Conservation (phyloP, 1,284 basidiomycete genomes). For the Trametes polyzona region DNA sequence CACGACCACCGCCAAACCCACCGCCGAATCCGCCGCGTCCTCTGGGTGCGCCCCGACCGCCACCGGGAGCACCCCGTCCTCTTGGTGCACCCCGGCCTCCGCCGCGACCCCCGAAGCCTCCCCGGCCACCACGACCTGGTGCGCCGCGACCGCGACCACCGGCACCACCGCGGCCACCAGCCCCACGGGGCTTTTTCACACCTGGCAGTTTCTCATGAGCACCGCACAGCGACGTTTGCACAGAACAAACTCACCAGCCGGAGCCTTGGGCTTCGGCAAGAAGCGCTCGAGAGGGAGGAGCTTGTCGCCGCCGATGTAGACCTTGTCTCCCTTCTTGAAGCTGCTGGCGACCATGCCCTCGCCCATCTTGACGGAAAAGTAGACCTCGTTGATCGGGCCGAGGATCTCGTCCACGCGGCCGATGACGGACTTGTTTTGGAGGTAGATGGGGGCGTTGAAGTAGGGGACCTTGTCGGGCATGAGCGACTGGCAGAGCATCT, state of each 20-base stretch:
- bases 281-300: constrained; percentile 96
- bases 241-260: constrained; percentile 72
- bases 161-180: constrained; percentile 41
- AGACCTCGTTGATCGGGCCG: constrained; percentile 98
- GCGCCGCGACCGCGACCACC: constrained; percentile 47
- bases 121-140: constrained; percentile 47
- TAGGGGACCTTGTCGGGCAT: constrained; percentile 94
- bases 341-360: constrained; percentile 94
- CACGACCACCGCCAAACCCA: constrained; percentile 45
- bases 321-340: constrained; percentile 98
- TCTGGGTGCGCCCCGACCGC: constrained; percentile 41
- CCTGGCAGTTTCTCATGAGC: constrained; percentile 47
- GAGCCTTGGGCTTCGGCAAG: constrained; percentile 93
- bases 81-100: constrained; percentile 42
- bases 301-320: constrained; percentile 97
- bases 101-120: constrained; percentile 45
- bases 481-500: constrained; percentile 94
- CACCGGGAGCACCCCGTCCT: constrained; percentile 45
- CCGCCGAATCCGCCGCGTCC: constrained; percentile 43
- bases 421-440: constrained; percentile 96
- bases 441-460: constrained; percentile 99
- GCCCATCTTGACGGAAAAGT: constrained; percentile 97
- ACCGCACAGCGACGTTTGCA: no score
- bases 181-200: constrained; percentile 40
- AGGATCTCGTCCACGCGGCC: constrained; percentile 97